Evolutionary conservation across 345 rosid genomes (phyloP), one percentile per base, ranked within the genome.

Genomic region (Clausena lansium): DNA sequence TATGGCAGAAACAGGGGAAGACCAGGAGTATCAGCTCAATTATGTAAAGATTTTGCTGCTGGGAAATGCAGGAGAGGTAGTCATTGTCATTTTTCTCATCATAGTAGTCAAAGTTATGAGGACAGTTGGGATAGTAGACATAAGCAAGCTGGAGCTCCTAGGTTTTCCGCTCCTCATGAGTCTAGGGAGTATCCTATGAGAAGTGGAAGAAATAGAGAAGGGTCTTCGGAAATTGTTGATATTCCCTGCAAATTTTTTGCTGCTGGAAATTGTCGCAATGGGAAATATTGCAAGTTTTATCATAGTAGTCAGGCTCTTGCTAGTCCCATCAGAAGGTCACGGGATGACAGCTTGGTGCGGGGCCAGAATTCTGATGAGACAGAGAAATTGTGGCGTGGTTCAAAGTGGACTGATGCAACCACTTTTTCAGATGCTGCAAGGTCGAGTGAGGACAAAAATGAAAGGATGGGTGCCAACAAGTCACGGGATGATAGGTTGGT

Each of bases 241-340:
- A 77, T 89, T 75, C 92, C 93, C 24, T 94, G 98, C 90, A 94
- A 85, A 82, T 93, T 83, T 83, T 93, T 88, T 78, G 92, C 97
- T 73, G 88, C 87, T 5, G 99, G 99, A 60, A 85, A 83, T 76
- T 96, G 99, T 86, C 92, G 94, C 77, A 91, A 89, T 80, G 97
- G 97, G 20, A 87, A 85, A 35, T 74, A 82, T 80, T 96, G 99
- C 84, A 87, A 95, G 85, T 96, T 91, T 83, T 86, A 90, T 77
- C 99, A 96, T 84, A 79, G 84, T 70, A 80, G 66, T 76, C 86
- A 78, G 80, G 80, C 77, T 39, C 79, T n/a, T 82, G 68, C 73
- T 78, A 89, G 83, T 83, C 97, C 92, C 67, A 93, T 87, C 32
- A 87, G 85, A 81, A 87, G 85, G 84, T 79, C 86, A 70, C 84